Conservation (phyloP, 2,329 filamentous ascomycete species). For the Fusarium praegraminearum region DNA sequence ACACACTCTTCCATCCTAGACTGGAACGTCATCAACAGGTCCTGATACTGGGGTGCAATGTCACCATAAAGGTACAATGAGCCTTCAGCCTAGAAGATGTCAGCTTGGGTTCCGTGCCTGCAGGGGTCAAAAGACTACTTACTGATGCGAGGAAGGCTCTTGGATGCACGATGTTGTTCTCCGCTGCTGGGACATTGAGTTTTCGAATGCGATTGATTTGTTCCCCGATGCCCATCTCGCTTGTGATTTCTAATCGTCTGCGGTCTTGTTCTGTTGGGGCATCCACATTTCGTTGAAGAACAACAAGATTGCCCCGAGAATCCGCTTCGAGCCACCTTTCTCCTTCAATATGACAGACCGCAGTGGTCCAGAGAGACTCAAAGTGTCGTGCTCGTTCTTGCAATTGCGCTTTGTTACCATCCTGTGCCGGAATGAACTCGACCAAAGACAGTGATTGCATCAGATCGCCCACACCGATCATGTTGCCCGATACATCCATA, state of each 20-base stretch:
- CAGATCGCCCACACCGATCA: conserved; percentile 87
- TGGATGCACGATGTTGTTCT: conserved; percentile 78
- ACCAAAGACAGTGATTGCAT: conserved; percentile 93
- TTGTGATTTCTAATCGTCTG: conserved; percentile 76
- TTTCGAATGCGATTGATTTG: conserved; percentile 90
- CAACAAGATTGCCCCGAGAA: conserved; percentile 86
- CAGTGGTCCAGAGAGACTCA: conserved; percentile 84
- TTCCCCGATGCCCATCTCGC: conserved; percentile 89
- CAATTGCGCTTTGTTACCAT: conserved; percentile 71
- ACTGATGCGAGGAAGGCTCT: conserved; percentile 91
- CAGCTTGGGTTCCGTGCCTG: conserved; percentile 10
- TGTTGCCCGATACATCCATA: conserved; percentile 77
- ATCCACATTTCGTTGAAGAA: conserved; percentile 78
- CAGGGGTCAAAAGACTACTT: conserved; percentile 52
- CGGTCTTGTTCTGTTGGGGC: conserved; percentile 82
- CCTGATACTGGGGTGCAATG: conserved; percentile 77
- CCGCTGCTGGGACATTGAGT: conserved; percentile 74
- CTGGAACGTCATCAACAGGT: conserved; percentile 87
- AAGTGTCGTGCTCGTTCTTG: conserved; percentile 83
- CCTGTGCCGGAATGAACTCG: conserved; percentile 71
- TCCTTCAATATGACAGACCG: conserved; percentile 77
- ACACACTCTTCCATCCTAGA: conserved; percentile 74
- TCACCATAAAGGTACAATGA: conserved; percentile 90
- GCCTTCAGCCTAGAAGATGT: conserved; percentile 77
- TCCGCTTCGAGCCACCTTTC: conserved; percentile 87